A percentile compares a stretch with the other conserved stretches of the same genome.
Evolutionary conservation across 768 basidiomycete species (phyloP).

Genomic region (Termitomyces sp.): DNA sequence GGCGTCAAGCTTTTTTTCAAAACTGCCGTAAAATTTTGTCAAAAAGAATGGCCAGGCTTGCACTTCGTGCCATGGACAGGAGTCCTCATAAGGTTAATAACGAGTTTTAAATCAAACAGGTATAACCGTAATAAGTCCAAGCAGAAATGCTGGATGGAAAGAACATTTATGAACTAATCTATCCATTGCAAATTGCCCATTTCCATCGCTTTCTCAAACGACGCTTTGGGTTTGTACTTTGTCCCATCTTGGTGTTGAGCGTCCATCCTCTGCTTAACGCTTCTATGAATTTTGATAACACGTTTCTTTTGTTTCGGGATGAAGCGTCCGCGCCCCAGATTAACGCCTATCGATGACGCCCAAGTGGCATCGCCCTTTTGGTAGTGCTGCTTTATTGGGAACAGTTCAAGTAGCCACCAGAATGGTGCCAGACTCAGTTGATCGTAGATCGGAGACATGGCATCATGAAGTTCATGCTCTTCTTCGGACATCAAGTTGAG

Average conservation of each 20-base stretch:
- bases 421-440: slow-evolving; percentile 30
- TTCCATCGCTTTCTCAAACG: slow-evolving; percentile 19
- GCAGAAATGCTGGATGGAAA: too few species aligned
- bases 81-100: too few species aligned
- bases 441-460: slow-evolving; percentile 43
- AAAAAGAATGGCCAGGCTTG: too few species aligned
- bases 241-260: slow-evolving; percentile 29
- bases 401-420: slow-evolving; percentile 63
- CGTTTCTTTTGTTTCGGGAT: slow-evolving; percentile 33
- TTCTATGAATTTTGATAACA: slow-evolving; percentile 40
- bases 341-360: slow-evolving; percentile 20
- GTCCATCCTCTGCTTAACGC: slow-evolving; percentile 50
- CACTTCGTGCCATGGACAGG: too few species aligned
- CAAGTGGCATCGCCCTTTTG: slow-evolving; percentile 28
- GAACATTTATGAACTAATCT: slow-evolving; percentile 4
- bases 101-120: too few species aligned
- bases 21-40: too few species aligned
- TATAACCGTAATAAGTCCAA: too few species aligned
- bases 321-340: slow-evolving; percentile 31
- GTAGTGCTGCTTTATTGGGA: slow-evolving; percentile 31
- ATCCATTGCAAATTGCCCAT: slow-evolving; percentile 16
- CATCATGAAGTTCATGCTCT: slow-evolving; percentile 47
- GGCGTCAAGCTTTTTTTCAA: too few species aligned
- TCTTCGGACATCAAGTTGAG: slow-evolving; percentile 29
- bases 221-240: slow-evolving; percentile 33